A percentile compares a stretch with the other conserved stretches of the same genome.
Evolutionary conservation across 331 rosid genomes (phyloP).

Genomic region (Phaseolus coccineus): DNA sequence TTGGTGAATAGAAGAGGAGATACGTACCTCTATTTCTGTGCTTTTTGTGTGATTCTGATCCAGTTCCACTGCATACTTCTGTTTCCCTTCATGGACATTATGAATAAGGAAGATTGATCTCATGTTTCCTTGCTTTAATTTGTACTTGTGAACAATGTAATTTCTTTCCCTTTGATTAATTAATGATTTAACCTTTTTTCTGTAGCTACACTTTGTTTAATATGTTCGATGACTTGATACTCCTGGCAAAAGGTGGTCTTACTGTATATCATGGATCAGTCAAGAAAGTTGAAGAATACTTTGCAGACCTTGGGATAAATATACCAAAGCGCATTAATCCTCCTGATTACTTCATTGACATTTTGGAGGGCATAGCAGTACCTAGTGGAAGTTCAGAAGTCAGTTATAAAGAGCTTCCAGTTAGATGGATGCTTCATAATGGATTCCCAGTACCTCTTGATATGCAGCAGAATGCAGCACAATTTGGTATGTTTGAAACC

Average conservation of each 20-base stretch:
- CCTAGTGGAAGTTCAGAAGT: slow-evolving; percentile 58
- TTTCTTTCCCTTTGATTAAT: slow-evolving; percentile 16
- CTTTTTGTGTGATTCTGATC: not conserved
- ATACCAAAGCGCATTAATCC: slow-evolving; percentile 82
- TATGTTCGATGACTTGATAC: slow-evolving; percentile 86
- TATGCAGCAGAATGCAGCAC: slow-evolving; percentile 52
- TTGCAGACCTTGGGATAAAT: slow-evolving; percentile 68
- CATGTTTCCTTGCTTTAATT: not conserved
- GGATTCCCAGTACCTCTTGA: slow-evolving; percentile 77
- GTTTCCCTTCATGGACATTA: slow-evolving; percentile 5
- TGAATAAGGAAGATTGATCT: slow-evolving; percentile 2
- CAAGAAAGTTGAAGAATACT: slow-evolving; percentile 73
- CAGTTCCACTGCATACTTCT: not conserved
- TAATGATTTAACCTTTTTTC: slow-evolving; percentile 15
- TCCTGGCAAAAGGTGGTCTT: slow-evolving; percentile 86
- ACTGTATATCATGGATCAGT: slow-evolving; percentile 83
- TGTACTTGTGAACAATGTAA: not conserved
- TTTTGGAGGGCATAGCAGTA: slow-evolving; percentile 72
- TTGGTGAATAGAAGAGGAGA: not conserved
- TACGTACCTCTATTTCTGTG: not conserved
- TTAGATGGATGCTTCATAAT: slow-evolving; percentile 83
- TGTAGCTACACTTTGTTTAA: slow-evolving; percentile 78
- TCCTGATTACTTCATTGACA: slow-evolving; percentile 83
- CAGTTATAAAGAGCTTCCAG: slow-evolving; percentile 64
- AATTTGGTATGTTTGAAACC: slow-evolving; percentile 38